Percentiles rank a stretch among this genome's conserved stretches.
phyloP scores from a whole-genome alignment of 2,329 filamentous ascomycete species.

The Verticillium alfalfae region DNA sequence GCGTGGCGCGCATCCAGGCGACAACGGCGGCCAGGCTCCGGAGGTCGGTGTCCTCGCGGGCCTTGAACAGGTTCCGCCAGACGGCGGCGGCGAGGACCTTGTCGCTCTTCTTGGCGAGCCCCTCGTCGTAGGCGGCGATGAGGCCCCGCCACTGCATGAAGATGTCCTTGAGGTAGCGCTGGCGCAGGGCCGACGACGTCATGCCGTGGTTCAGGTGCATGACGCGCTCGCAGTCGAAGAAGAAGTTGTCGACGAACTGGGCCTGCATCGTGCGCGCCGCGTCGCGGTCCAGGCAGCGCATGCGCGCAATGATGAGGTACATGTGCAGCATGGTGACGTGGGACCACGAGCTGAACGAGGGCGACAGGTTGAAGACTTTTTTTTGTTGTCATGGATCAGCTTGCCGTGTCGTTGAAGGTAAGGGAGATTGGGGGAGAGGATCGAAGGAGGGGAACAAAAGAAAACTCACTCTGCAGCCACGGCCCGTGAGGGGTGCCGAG shows the following conservation, averaged over 20 bases:
- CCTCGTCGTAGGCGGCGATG: conserved; percentile 80
- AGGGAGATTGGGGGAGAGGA: neutral
- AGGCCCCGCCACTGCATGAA: conserved; percentile 91
- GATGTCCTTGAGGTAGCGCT: conserved; percentile 75
- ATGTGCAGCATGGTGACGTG: conserved; percentile 96
- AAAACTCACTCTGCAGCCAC: conserved; percentile 72
- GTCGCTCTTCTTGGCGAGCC: conserved; percentile 64
- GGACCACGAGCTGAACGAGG: conserved; percentile 93
- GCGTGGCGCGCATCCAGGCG: conserved; percentile 46
- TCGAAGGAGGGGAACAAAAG: neutral
- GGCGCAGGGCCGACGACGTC: conserved; percentile 50
- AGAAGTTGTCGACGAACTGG: conserved; percentile 92
- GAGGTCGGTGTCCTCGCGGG: conserved; percentile 43
- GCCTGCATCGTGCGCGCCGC: conserved; percentile 75
- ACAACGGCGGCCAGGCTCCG: conserved; percentile 48
- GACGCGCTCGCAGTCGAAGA: conserved; percentile 77
- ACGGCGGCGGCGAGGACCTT: conserved; percentile 74
- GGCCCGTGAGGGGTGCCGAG: conserved; percentile 67
- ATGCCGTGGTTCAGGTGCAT: conserved; percentile 78
- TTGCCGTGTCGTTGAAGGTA: neutral
- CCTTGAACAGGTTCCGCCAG: conserved; percentile 92
- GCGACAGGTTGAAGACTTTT: conserved; percentile 68
- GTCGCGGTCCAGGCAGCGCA: conserved; percentile 70
- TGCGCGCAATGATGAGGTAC: conserved; percentile 79
- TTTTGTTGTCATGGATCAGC: conserved; percentile 2